Base-by-base conservation (phyloP, 768 basidiomycete genomes). In the Agrocybe praecox region DNA sequence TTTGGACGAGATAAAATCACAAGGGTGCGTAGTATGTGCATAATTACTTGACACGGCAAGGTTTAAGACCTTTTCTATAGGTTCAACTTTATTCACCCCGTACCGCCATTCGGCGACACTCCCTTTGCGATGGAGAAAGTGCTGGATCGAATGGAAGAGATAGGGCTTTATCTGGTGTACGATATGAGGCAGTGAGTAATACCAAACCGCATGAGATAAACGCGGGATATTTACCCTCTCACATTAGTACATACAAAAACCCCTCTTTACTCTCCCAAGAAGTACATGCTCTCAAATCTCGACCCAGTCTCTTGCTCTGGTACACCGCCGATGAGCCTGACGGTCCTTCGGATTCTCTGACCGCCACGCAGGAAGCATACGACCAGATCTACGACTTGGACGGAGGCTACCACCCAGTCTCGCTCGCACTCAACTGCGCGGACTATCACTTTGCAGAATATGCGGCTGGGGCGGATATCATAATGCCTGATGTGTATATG, bases 321-420 rank as follows among this genome's bases (percentile, higher is more conserved):
- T 88, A 88, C 67, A 88, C 87, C 2, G 86, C 79, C 0, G 86
- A 89, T 53, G 87, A 89, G 64, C 87, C 84, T 0, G 82, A 85
- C 57, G 83, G 83, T 26, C 79, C 75, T 0, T 74, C 74, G 1
- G 78, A 82, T 49, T 80, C 83, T 2, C 70, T 80, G 50, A 69
- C 79, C 43, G 79, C 80, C 5, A 74, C 82, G 5, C 59, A 55
- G 1, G 49, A 42, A 0, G 67, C 84, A 1, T 80, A 81, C 54
- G 76, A 83, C 51, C 59, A 75, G 32, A 82, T 87, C 71, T 77
- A 57, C 47, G 52, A 69, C 18, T 63, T 81, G 4, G 85, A 86
- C 52, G 26, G 26, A 4, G 80, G 80, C 0, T 87, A 86, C 65
- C 85, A 86, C 58, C 84, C 84, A 0, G 72, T 84, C 21, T 81